A percentile compares a stretch with the other conserved stretches of the same genome.
Conservation (phyloP, 106 monocot species). For the Dioscorea alata region DNA sequence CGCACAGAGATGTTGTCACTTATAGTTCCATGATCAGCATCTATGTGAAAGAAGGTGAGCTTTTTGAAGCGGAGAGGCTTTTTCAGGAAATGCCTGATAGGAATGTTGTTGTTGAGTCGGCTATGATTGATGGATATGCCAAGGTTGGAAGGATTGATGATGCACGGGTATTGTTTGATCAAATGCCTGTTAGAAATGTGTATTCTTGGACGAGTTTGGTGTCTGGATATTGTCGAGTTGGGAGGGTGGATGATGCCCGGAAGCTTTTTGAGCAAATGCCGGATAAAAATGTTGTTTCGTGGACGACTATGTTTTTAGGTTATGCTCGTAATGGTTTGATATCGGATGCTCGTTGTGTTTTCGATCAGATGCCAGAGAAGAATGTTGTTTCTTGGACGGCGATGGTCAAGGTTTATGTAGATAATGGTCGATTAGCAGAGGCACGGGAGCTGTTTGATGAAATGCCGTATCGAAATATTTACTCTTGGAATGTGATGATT, state of each 20-base stretch:
- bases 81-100: constrained; percentile 15
- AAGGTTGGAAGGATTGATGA: constrained; percentile 23
- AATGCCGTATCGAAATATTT: constrained; percentile 34
- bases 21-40: constrained; percentile 35
- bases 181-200: constrained; percentile 24
- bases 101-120: constrained; percentile 31
- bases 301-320: constrained; percentile 38
- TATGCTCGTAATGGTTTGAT: constrained; percentile 31
- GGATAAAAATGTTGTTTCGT: constrained; percentile 29
- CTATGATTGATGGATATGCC: constrained; percentile 33
- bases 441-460: constrained; percentile 26
- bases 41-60: constrained; percentile 16
- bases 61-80: constrained; percentile 19
- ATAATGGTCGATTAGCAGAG: constrained; percentile 12
- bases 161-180: constrained; percentile 29
- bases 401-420: constrained; percentile 34
- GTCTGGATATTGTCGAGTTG: constrained; percentile 24
- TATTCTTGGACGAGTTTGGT: constrained; percentile 36
- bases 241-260: constrained; percentile 13
- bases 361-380: constrained; percentile 41
- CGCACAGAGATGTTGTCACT: constrained; percentile 25
- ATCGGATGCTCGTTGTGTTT: constrained; percentile 19
- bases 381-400: constrained; percentile 45
- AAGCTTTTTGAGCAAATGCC: constrained; percentile 32
- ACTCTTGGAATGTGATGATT: constrained; percentile 51